phyloP scores from a whole-genome alignment of 2,329 filamentous ascomycete genomes.

The Monosporascus ibericus region DNA sequence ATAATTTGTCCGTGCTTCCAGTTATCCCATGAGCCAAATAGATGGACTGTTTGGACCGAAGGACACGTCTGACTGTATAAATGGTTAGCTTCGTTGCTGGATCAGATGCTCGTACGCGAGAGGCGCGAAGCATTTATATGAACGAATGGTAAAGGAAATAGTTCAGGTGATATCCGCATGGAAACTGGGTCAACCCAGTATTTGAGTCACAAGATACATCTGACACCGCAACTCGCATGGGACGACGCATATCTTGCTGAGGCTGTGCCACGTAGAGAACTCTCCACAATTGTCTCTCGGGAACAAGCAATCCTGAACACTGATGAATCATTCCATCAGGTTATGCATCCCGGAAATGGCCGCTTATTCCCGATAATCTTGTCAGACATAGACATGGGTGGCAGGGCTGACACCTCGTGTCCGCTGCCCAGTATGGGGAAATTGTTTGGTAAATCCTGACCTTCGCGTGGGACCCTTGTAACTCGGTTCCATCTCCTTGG shows the following conservation, averaged over 20 bases:
- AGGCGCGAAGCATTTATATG: slow-evolving; percentile 6
- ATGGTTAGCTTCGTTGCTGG: slow-evolving; percentile 19
- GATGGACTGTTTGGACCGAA: slow-evolving; percentile 63
- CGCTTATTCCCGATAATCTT: slow-evolving; percentile 4
- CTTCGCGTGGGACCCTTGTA: slow-evolving; percentile 21
- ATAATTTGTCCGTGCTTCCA: slow-evolving; percentile 74
- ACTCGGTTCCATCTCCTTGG: not conserved
- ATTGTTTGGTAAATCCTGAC: slow-evolving; percentile 17
- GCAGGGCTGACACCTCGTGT: slow-evolving; percentile 17
- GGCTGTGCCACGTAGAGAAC: slow-evolving; percentile 4
- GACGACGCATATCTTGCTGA: slow-evolving; percentile 10
- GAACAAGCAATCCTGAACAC: slow-evolving; percentile 9
- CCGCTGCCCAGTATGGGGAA: slow-evolving; percentile 8
- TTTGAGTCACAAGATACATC: slow-evolving; percentile 11
- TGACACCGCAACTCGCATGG: slow-evolving; percentile 14
- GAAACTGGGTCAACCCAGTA: slow-evolving; percentile 3
- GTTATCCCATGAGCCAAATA: slow-evolving; percentile 95
- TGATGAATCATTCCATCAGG: slow-evolving; percentile 3
- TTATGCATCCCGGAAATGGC: slow-evolving; percentile 9
- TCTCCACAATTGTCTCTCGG: slow-evolving; percentile 11
- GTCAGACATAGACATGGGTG: slow-evolving; percentile 12
- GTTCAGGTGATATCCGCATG: slow-evolving; percentile 11
- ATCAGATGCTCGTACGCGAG: slow-evolving; percentile 9
- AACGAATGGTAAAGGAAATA: slow-evolving; percentile 6
- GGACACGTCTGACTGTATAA: slow-evolving; percentile 50